phyloP scores from a whole-genome alignment of 2,329 filamentous ascomycete species.

The Diaporthe eres region DNA sequence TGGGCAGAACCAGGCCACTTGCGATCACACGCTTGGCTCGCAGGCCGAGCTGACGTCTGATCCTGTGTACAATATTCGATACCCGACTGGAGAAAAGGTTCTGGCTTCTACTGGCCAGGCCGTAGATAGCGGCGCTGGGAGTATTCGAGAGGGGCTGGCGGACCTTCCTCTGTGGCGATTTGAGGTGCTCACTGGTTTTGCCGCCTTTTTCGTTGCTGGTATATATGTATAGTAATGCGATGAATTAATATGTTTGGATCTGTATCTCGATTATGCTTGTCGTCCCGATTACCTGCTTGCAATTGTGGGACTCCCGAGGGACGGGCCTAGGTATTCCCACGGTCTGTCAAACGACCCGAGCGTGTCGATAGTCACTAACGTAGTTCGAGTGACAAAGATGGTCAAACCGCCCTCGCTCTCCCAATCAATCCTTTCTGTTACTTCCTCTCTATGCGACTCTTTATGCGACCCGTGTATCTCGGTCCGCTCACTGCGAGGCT shows the following conservation, averaged over 20 bases:
- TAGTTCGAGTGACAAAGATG: slow-evolving; percentile 9
- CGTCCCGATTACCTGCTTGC: not conserved
- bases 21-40: slow-evolving; percentile 58
- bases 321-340: slow-evolving; percentile 20
- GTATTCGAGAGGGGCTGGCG: not conserved
- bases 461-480: not conserved
- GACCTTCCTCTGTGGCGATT: not conserved
- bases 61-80: slow-evolving; percentile 63
- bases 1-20: slow-evolving; percentile 60
- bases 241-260: not conserved
- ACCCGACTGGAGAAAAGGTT: slow-evolving; percentile 59
- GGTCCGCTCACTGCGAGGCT: not conserved
- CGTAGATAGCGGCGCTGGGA: slow-evolving; percentile 14
- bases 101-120: slow-evolving; percentile 49
- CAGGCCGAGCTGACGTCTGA: slow-evolving; percentile 51
- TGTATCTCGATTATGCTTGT: not conserved
- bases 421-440: not conserved
- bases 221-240: not conserved
- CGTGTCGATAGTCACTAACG: slow-evolving; percentile 9
- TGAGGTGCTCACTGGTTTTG: not conserved
- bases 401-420: not conserved
- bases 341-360: slow-evolving; percentile 9
- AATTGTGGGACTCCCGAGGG: slow-evolving; percentile 1
- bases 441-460: slow-evolving; percentile 1
- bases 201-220: not conserved